Base-by-base conservation (phyloP, 2,329 filamentous ascomycete genomes). In the Penicillium sp. region DNA sequence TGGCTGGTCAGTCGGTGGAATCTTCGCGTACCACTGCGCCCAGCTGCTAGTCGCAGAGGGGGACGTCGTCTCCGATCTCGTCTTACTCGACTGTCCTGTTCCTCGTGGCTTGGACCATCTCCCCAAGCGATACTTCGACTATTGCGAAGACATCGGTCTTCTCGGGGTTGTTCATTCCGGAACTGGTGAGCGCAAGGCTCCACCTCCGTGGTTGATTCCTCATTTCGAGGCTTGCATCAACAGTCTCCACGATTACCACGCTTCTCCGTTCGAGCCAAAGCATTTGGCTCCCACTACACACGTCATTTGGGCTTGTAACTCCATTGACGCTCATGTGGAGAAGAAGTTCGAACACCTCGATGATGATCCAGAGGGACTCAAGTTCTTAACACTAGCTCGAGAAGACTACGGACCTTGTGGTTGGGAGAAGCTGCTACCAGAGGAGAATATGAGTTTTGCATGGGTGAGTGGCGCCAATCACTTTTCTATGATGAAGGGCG, bases 311-410 rank as follows among this genome's bases (percentile, higher is more conserved):
- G 32, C 32, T 14, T 14, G 32, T 14, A 14, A 34, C 32, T 11
- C 11, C 2, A 11, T 34, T 34, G 32, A 13, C 32, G 10, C 32
- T 34, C 32, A 14, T 11, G 4, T 34, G 32, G 14, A 14, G 2
- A 34, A 14, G 1, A 34, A 5, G 10, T 34, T 34, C 32, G 11
- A 14, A 34, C 11, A 34, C 4, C 32, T 1, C 14, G 14, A 52
- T 8, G 29, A 49, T 1, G 56, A 57, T 5, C 34, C n/a, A 4
- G 40, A 29, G 5, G 43, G 51, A 8, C 52, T 55, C 16, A 51
- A 11, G 4, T 40, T 34, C 32, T 11, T 34, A 4, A 11, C 14
- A 1, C 11, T 13, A 5, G 32, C 11, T 14, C 10, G 32, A 34
- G 7, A 34, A 14, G 3, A 14, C 10, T 14, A 13, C 32, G 5